Percentiles rank a stretch among this genome's conserved stretches.
Evolutionary conservation across 441 rosid species (phyloP).

Genomic region (Bruguiera hainesii): DNA sequence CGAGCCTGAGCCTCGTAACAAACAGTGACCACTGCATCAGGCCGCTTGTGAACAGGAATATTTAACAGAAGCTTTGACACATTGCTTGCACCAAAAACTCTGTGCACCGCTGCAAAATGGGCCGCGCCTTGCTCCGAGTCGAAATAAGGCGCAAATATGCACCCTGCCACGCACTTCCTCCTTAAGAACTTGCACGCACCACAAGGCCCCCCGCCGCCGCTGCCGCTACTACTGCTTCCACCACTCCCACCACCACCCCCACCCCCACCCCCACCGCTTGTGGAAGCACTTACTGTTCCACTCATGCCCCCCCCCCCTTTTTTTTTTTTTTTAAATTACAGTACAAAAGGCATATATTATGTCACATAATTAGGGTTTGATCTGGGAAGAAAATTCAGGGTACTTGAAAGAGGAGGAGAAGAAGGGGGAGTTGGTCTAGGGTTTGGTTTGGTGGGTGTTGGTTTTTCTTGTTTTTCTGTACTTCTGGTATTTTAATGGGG

Average conservation of each 20-base stretch:
- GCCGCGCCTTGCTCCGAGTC: conserved; percentile 95
- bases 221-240: conserved; percentile 21
- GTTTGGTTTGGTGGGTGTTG: conserved; percentile 32
- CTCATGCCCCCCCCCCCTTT: conserved; percentile 31
- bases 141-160: conserved; percentile 89
- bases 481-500: conserved; percentile 9
- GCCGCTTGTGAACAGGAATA: conserved; percentile 68
- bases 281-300: conserved; percentile 35
- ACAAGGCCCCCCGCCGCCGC: conserved; percentile 69
- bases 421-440: conserved; percentile 16
- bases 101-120: conserved; percentile 93
- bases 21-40: conserved; percentile 82
- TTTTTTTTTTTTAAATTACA: conserved; percentile 8
- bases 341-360: not conserved
- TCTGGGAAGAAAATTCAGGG: not conserved
- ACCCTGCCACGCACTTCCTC: conserved; percentile 81
- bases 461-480: conserved; percentile 3
- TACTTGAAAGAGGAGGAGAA: conserved; percentile 13
- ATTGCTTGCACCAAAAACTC: conserved; percentile 93
- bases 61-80: conserved; percentile 77
- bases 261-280: conserved; percentile 39
- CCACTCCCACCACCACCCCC: conserved; percentile 29
- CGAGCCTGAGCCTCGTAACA: conserved; percentile 94
- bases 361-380: conserved; percentile 30
- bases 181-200: conserved; percentile 96